These are phyloP conservation scores for Phyllosticta citribraziliensis DNA, from an alignment of 2,329 filamentous ascomycete genomes.

Conservation along the genomic window DNA sequence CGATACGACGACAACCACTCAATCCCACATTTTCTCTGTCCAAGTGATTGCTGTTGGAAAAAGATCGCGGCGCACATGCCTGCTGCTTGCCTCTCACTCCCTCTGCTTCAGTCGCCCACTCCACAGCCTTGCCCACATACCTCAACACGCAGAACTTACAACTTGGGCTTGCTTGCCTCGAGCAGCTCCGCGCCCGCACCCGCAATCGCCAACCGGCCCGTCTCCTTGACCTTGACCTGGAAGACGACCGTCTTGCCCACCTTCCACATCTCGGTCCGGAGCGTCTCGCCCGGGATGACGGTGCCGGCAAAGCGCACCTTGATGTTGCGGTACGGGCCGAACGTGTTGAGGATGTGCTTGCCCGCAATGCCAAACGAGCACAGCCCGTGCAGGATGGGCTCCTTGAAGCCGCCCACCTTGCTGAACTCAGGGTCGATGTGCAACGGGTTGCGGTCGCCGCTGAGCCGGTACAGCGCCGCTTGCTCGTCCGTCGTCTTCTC, in stretches of 20 bases:
- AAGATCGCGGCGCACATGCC: too few species aligned
- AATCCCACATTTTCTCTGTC: too few species aligned
- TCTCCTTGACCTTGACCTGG: conserved; percentile 85
- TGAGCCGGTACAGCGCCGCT: conserved; percentile 85
- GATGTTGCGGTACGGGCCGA: conserved; percentile 65
- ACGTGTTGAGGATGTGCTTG: conserved; percentile 57
- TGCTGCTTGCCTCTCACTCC: too few species aligned
- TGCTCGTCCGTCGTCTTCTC: conserved; percentile 82
- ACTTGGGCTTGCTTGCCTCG: conserved; percentile 26
- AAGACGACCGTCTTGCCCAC: conserved; percentile 58
- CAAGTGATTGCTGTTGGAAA: too few species aligned
- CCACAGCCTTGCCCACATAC: too few species aligned
- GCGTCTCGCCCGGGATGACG: conserved; percentile 77
- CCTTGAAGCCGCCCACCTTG: conserved; percentile 90
- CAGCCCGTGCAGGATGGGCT: conserved; percentile 90
- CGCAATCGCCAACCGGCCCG: conserved; percentile 77
- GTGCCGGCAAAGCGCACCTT: conserved; percentile 86
- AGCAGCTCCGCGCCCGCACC: conserved; percentile 72
- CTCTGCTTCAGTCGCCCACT: too few species aligned
- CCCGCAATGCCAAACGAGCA: conserved; percentile 88
- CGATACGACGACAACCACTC: too few species aligned
- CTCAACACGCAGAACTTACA: conserved; percentile 15
- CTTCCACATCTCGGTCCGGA: conserved; percentile 83
- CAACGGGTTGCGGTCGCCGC: conserved; percentile 90
- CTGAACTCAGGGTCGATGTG: conserved; percentile 93